Evolutionary conservation across 257 asterid species (phyloP).

Genomic region (Echium plantagineum): DNA sequence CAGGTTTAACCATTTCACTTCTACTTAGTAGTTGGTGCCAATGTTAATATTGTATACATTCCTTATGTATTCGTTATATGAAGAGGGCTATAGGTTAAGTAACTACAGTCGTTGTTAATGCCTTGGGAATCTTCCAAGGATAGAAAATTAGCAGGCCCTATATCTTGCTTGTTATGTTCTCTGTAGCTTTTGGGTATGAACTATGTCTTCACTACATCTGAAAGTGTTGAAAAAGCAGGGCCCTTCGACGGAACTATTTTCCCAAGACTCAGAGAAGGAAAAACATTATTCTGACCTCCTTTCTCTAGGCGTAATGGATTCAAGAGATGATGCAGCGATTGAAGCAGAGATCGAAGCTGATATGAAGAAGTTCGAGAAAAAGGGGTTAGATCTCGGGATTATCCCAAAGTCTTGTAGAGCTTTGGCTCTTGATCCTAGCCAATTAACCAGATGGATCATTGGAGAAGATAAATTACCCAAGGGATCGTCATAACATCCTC

Average conservation of each 20-base stretch:
- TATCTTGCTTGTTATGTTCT: too few species aligned
- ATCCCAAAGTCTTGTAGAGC: constrained; percentile 75
- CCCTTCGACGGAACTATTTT: constrained; percentile 73
- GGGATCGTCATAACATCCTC: background rate
- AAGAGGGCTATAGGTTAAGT: too few species aligned
- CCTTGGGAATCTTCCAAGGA: too few species aligned
- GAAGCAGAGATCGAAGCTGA: constrained; percentile 80
- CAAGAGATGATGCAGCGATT: constrained; percentile 43
- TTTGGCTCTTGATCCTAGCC: constrained; percentile 74
- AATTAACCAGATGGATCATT: constrained; percentile 77
- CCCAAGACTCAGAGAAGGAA: constrained; percentile 62
- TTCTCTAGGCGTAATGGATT: constrained; percentile 33
- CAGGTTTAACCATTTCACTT: constrained; percentile 41
- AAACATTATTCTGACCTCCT: constrained; percentile 57
- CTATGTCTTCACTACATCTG: background rate
- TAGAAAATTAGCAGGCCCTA: too few species aligned
- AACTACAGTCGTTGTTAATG: too few species aligned
- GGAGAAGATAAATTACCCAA: constrained; percentile 68
- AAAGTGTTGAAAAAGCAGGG: constrained; percentile 37
- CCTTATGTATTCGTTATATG: background rate
- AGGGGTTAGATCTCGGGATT: constrained; percentile 70
- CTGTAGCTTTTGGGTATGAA: too few species aligned
- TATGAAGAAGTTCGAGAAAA: constrained; percentile 33
- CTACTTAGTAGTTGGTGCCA: background rate
- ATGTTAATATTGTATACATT: background rate